Percentiles rank a stretch among this genome's conserved stretches.
Evolutionary conservation across 2,329 filamentous ascomycete species (phyloP).

Genomic region (Fonsecaea monophora): DNA sequence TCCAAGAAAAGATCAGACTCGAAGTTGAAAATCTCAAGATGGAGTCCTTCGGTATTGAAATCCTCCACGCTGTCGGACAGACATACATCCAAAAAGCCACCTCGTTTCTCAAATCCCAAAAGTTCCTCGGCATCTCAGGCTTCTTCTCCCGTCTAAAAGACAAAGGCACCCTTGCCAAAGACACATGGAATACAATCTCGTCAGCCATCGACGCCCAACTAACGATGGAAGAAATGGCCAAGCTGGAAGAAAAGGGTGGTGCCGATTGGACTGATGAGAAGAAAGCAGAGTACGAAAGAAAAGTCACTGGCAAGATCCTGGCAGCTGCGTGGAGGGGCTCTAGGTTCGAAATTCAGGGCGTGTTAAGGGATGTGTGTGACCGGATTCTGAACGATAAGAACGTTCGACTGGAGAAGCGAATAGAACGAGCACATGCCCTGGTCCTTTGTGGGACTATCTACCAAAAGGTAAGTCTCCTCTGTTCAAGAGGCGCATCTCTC

Average conservation of each 20-base stretch:
- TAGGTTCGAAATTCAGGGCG: constrained; percentile 97
- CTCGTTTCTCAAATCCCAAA: constrained; percentile 89
- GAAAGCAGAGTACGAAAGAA: constrained; percentile 91
- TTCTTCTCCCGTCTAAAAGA: constrained; percentile 95
- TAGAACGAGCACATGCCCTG: constrained; percentile 89
- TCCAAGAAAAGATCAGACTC: constrained; percentile 90
- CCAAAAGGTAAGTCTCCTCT: constrained; percentile 67
- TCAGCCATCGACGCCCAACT: constrained; percentile 96
- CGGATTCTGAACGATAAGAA: constrained; percentile 79
- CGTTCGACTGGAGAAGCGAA: constrained; percentile 79
- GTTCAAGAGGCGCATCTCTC: neutral
- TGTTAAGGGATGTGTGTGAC: constrained; percentile 93
- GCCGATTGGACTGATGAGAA: constrained; percentile 99
- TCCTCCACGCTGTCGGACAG: constrained; percentile 89
- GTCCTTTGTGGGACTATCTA: constrained; percentile 90
- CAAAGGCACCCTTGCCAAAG: constrained; percentile 95
- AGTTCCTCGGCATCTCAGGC: constrained; percentile 92
- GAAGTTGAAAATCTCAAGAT: constrained; percentile 99
- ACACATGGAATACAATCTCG: constrained; percentile 97
- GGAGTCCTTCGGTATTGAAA: constrained; percentile 97
- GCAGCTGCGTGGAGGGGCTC: constrained; percentile 94
- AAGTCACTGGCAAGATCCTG: constrained; percentile 96
- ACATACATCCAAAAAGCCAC: constrained; percentile 90
- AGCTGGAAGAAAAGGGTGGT: constrained; percentile 89
- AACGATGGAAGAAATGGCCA: constrained; percentile 99